Base-by-base conservation (phyloP, 257 asterid species). In the Solanum infundibuliforme region DNA sequence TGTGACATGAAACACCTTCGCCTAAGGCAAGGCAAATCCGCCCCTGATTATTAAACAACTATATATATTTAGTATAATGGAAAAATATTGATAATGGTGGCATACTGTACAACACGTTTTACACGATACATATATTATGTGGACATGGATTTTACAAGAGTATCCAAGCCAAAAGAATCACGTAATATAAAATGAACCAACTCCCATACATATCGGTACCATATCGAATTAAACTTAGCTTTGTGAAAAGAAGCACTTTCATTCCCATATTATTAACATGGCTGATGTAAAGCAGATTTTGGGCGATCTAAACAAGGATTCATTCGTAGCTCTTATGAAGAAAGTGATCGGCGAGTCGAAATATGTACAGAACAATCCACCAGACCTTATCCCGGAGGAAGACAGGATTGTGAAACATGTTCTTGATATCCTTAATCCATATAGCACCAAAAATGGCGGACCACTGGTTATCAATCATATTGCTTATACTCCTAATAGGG, bases 361-460 rank as follows among this genome's bases (percentile, higher is more conserved):
- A 90, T 87, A 91, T 86, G 97, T 96, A 35, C 99, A 96, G 93
- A 96, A 96, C 93, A 96, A 96, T 83, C 99, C 99, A 7, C 99
- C 99, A 25, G 98, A 96, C 3, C 91, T 96, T 68, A 95, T 96
- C 27, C 99, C 99, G 29, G 98, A 96, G 89, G 99, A 96, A 91
- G 98, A 96, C 90, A 91, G 99, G 92, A 91, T 92, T 87, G 99
- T 96, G 46, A 71, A 83, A 5, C 99, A 94, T 89, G 96, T 96
- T 62, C 92, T 93, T 86, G 94, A 95, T 16, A 87, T 84, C 86
- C 99, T 96, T 91, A 92, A 90, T 86, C 98, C 98, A 12, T 90
- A 58, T 92, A 93, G 96, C 91, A 92, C 96, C 89, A 92, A 88
- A 14, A 95, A 93, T 23, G 98, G 98, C 35, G 99, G 98, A 14